Evolutionary conservation across 306 rosid species (phyloP).

Genomic region (Pyrus communis): DNA sequence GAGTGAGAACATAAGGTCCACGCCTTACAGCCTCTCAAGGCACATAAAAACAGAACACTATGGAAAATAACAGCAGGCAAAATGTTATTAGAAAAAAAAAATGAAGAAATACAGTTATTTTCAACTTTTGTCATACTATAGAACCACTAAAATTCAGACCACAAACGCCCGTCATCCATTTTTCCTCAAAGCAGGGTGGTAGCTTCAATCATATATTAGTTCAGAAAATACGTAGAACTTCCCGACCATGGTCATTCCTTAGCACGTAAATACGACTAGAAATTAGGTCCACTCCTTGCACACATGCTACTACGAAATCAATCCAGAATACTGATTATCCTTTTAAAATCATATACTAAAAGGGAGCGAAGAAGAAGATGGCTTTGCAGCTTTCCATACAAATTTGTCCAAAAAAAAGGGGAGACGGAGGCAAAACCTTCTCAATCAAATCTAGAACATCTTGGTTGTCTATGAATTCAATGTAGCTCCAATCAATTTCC

Average conservation of each 20-base stretch:
- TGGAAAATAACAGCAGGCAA: not conserved
- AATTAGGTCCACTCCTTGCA: not conserved
- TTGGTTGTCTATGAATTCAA: conserved; percentile 96
- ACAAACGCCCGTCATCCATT: not conserved
- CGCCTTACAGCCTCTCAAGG: conserved; percentile 10
- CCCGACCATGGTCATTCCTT: not conserved
- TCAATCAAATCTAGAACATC: conserved; percentile 96
- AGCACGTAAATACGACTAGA: not conserved
- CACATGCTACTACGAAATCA: not conserved
- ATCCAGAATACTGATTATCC: not conserved
- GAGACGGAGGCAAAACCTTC: conserved; percentile 46
- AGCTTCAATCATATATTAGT: not conserved
- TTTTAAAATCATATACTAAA: not conserved
- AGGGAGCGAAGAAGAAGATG: not conserved
- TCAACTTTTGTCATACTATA: not conserved
- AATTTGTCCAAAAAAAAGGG: not conserved
- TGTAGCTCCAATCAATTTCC: conserved; percentile 97
- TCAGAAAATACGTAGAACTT: not conserved
- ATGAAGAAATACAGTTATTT: not conserved
- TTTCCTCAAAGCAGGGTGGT: not conserved
- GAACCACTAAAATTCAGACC: not conserved
- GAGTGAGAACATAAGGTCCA: conserved; percentile 22
- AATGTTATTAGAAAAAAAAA: not conserved
- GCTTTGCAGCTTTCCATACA: not conserved
- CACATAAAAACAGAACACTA: not conserved